phyloP scores from a whole-genome alignment of 2,329 filamentous ascomycete genomes.

The Lasiodiplodia hormozganensis region DNA sequence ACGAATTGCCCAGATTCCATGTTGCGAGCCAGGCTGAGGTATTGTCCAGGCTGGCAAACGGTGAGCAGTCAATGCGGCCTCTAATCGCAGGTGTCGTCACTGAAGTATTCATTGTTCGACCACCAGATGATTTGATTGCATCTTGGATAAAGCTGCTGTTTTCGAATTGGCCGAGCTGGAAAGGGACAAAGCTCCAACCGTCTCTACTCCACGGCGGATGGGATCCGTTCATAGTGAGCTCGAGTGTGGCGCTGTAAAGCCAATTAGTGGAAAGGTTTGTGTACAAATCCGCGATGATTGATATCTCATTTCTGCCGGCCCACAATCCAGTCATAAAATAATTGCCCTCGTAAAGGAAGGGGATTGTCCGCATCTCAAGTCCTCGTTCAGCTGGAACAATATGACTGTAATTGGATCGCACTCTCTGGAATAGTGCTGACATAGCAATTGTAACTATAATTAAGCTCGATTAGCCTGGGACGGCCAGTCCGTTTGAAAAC shows the following conservation, averaged over 20 bases:
- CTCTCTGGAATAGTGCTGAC: too few relatives aligned
- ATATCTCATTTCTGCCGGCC: too few relatives aligned
- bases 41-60: neutral
- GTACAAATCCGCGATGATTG: too few relatives aligned
- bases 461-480: too few relatives aligned
- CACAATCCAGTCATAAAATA: too few relatives aligned
- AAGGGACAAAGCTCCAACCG: conserved; percentile 31
- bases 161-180: conserved; percentile 17
- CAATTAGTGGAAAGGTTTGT: conserved; percentile 31
- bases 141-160: too few relatives aligned
- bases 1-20: neutral
- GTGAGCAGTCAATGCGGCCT: neutral
- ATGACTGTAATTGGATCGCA: too few relatives aligned
- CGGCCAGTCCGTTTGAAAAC: accelerated
- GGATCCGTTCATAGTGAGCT: conserved; percentile 31
- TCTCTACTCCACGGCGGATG: conserved; percentile 32
- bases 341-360: too few relatives aligned
- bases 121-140: too few relatives aligned
- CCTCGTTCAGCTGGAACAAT: too few relatives aligned
- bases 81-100: neutral
- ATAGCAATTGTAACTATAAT: too few relatives aligned
- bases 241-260: conserved; percentile 31
- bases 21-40: neutral
- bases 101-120: neutral
- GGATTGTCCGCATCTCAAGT: too few relatives aligned